Conservation (phyloP, 352 stramenopile species). For the Peronospora tabacina region DNA sequence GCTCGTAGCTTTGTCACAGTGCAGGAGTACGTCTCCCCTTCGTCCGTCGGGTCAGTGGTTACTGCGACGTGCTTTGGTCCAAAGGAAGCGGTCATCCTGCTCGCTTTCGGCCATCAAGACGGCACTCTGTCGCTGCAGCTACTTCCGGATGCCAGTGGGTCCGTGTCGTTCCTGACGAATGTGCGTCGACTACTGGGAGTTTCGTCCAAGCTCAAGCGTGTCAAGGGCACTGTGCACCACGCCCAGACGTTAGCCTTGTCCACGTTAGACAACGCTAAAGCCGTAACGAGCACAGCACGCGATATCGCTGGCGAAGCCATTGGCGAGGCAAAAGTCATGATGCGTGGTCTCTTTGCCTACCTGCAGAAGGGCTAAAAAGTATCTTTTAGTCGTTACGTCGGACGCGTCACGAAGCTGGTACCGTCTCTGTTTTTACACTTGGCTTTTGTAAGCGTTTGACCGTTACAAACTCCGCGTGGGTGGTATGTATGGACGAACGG, state of each 20-base stretch:
- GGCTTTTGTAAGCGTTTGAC: too few relatives aligned
- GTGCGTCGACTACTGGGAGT: constrained; percentile 67
- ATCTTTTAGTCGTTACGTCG: neutral
- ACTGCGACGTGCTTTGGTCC: constrained; percentile 62
- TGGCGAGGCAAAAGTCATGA: constrained; percentile 77
- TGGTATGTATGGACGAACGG: too few relatives aligned
- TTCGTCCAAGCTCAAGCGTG: constrained; percentile 78
- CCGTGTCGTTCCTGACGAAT: constrained; percentile 65
- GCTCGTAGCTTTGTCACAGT: constrained; percentile 46
- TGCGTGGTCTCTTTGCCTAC: constrained; percentile 67
- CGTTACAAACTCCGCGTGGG: too few relatives aligned
- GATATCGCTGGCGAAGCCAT: constrained; percentile 82
- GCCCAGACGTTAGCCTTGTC: constrained; percentile 80
- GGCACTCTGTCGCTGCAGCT: constrained; percentile 71
- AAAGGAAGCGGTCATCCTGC: constrained; percentile 68
- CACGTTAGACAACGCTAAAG: constrained; percentile 74
- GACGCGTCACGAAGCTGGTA: too few relatives aligned
- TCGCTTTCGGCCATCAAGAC: constrained; percentile 58
- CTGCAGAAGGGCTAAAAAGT: constrained; percentile 34
- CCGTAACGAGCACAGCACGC: constrained; percentile 70
- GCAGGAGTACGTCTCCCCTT: constrained; percentile 56
- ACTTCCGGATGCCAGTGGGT: constrained; percentile 73
- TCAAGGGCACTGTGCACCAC: constrained; percentile 83
- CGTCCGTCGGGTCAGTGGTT: constrained; percentile 33
- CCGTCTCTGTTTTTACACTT: too few relatives aligned